phyloP scores from a whole-genome alignment of 2,329 filamentous ascomycete genomes.

The Colletotrichum sp. region DNA sequence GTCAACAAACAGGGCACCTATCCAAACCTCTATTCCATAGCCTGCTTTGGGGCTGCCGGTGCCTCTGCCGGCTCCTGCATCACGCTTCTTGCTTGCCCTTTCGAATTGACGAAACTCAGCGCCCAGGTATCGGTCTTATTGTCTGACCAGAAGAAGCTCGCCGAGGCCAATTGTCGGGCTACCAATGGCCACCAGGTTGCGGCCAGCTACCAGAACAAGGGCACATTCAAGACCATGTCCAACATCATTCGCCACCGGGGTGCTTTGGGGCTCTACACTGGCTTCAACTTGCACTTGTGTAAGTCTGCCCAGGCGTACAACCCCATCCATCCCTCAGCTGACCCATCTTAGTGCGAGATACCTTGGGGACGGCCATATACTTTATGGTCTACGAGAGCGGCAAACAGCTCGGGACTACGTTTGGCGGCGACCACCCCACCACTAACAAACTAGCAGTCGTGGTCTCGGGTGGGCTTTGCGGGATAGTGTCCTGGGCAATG shows the following conservation, averaged over 20 bases:
- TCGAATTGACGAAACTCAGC: constrained; percentile 88
- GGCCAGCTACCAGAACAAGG: constrained; percentile 77
- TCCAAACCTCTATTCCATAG: constrained; percentile 74
- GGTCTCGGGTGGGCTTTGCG: constrained; percentile 79
- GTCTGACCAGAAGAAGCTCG: constrained; percentile 57
- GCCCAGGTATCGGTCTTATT: constrained; percentile 84
- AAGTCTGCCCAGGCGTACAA: constrained; percentile 39
- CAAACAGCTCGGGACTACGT: constrained; percentile 81
- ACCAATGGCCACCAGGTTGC: constrained; percentile 63
- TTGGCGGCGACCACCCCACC: constrained; percentile 72
- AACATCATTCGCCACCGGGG: constrained; percentile 80
- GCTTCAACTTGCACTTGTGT: constrained; percentile 80
- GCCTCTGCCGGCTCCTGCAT: constrained; percentile 81
- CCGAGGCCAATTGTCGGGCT: constrained; percentile 33
- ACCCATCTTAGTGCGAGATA: constrained; percentile 71
- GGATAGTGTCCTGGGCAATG: constrained; percentile 81
- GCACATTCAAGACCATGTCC: constrained; percentile 76
- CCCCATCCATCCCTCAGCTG: neutral
- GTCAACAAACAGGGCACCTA: constrained; percentile 74
- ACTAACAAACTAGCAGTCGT: constrained; percentile 82
- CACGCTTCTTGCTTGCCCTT: constrained; percentile 82
- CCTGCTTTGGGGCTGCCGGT: constrained; percentile 79
- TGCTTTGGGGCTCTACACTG: constrained; percentile 76
- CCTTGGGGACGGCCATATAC: constrained; percentile 82
- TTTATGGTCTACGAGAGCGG: constrained; percentile 89